A percentile compares a stretch with the other conserved stretches of the same genome.
Evolutionary conservation across 2,329 filamentous ascomycete genomes (phyloP).

Genomic region (Dendrostoma leiphaemia): DNA sequence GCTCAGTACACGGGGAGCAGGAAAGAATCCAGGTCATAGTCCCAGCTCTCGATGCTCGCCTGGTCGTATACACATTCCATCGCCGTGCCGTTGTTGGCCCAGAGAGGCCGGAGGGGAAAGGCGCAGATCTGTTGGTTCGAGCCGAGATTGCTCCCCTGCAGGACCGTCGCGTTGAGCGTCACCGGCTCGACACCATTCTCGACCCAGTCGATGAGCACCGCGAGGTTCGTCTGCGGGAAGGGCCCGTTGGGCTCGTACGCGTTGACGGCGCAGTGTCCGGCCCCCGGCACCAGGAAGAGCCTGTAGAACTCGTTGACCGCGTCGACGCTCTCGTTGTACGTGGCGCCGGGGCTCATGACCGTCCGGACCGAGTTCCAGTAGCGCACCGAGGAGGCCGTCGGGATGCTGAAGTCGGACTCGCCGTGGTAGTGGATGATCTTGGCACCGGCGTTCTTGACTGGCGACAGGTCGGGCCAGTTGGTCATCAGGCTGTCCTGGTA

Average conservation of each 20-base stretch:
- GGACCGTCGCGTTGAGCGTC: constrained; percentile 32
- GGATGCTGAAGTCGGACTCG: constrained; percentile 47
- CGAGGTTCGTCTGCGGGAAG: constrained; percentile 31
- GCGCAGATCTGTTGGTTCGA: constrained; percentile 37
- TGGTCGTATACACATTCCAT: constrained; percentile 19
- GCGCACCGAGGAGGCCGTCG: constrained; percentile 42
- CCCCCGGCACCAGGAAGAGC: constrained; percentile 42
- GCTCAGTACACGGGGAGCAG: constrained; percentile 16
- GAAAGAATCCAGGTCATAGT: constrained; percentile 17
- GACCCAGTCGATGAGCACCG: constrained; percentile 44
- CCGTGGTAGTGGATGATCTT: constrained; percentile 53
- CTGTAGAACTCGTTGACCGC: constrained; percentile 46
- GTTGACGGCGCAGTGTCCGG: constrained; percentile 46
- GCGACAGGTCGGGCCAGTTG: constrained; percentile 45
- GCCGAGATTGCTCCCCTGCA: constrained; percentile 28
- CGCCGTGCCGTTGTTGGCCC: constrained; percentile 30
- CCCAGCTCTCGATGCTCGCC: constrained; percentile 17
- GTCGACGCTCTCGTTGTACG: constrained; percentile 33
- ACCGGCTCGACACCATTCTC: constrained; percentile 44
- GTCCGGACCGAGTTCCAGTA: constrained; percentile 42
- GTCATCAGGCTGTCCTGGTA: constrained; percentile 43
- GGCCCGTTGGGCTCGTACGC: constrained; percentile 38
- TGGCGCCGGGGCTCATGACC: constrained; percentile 37
- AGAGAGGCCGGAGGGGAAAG: constrained; percentile 41
- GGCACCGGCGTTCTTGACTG: constrained; percentile 41